Conservation (phyloP, 768 basidiomycete genomes). For the Lepiota subincarnata region DNA sequence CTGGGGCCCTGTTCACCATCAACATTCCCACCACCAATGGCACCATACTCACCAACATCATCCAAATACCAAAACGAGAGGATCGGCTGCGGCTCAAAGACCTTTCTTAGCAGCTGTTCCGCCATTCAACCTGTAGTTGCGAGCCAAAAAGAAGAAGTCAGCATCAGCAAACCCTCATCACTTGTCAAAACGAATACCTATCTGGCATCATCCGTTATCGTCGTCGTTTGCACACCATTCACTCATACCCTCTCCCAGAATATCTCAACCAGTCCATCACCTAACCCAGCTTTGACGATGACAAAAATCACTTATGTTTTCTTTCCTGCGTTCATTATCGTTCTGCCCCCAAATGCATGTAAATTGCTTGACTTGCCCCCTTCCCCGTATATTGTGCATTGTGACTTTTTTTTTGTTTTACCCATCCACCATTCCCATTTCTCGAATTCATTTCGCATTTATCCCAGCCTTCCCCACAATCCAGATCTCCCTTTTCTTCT, state of each 20-base stretch:
- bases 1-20: slow-evolving; percentile 41
- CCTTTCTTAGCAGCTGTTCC: slow-evolving; percentile 30
- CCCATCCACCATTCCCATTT: neutral
- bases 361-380: neutral
- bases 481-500: neutral
- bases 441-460: neutral
- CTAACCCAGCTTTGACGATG: neutral
- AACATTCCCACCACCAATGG: slow-evolving; percentile 28
- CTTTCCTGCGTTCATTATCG: neutral
- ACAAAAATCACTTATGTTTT: neutral
- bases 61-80: slow-evolving; percentile 61
- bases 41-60: slow-evolving; percentile 50
- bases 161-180: neutral
- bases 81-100: slow-evolving; percentile 52
- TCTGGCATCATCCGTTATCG: neutral
- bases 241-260: neutral
- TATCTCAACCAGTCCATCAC: neutral
- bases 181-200: neutral
- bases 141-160: neutral
- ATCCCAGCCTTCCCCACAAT: neutral
- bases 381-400: neutral
- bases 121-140: slow-evolving; percentile 25
- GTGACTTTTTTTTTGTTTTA: slow-evolving; percentile 1
- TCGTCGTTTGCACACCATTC: neutral
- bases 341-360: neutral